These are phyloP conservation scores for Botrytis hyacinthi DNA, from an alignment of 2,329 filamentous ascomycete genomes.

Conservation along the genomic window DNA sequence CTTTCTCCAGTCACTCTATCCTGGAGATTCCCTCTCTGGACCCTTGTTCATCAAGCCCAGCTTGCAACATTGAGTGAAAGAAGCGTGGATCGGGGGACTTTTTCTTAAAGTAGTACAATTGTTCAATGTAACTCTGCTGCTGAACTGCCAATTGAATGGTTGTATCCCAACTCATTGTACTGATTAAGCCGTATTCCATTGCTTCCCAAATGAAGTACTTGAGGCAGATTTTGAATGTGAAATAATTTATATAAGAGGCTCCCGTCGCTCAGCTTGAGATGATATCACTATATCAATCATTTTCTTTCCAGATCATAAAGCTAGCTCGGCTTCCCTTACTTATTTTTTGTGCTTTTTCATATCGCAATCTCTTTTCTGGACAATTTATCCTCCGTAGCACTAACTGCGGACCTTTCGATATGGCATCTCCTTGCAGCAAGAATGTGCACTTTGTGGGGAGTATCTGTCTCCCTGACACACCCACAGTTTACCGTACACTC, in stretches of 20 bases:
- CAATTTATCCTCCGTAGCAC: background rate
- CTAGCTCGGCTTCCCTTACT: background rate
- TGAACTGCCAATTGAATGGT: background rate
- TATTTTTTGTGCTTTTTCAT: background rate
- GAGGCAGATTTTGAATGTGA: background rate
- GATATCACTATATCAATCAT: background rate
- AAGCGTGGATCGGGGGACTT: background rate
- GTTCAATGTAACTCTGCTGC: background rate
- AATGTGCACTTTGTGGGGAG: constrained; percentile 40
- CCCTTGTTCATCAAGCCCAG: background rate
- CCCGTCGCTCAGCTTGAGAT: background rate
- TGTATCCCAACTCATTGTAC: background rate
- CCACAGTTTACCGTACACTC: constrained; percentile 39
- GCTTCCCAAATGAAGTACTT: background rate
- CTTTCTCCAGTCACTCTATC: background rate
- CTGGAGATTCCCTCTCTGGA: background rate
- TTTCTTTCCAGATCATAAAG: background rate
- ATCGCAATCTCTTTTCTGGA: background rate
- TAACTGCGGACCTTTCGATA: background rate
- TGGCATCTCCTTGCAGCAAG: constrained; percentile 2
- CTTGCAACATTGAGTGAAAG: background rate
- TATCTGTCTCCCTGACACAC: constrained; percentile 39
- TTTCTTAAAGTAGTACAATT: too few relatives aligned
- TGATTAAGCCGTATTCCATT: background rate
- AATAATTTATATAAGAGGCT: background rate